These are phyloP conservation scores for Naganishia randhawae DNA, from an alignment of 768 basidiomycete species.

Conservation along the genomic window DNA sequence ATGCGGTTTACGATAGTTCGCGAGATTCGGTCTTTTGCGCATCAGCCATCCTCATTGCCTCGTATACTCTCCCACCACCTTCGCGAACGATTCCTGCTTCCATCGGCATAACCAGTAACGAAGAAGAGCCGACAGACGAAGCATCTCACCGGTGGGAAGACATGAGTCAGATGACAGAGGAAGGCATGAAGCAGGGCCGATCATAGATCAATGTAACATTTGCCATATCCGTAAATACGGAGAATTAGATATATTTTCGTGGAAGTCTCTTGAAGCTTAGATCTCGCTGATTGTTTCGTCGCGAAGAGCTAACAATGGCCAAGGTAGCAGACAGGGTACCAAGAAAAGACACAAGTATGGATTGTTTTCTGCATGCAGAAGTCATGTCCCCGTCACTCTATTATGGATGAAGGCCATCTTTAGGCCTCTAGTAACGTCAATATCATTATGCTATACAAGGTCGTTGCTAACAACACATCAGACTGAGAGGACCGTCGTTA, in stretches of 20 bases:
- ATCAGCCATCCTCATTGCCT: background rate
- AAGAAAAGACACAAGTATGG: no score
- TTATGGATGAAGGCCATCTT: conserved; percentile 1
- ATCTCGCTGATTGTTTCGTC: no score
- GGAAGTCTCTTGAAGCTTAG: no score
- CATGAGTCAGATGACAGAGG: background rate
- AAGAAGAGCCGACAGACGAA: background rate
- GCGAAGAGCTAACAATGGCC: no score
- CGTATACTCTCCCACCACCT: background rate
- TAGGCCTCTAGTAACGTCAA: conserved; percentile 1
- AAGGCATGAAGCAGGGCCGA: background rate
- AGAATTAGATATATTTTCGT: no score
- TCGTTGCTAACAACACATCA: background rate
- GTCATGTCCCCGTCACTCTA: background rate
- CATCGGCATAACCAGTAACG: background rate
- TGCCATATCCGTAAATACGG: background rate
- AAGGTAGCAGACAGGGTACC: no score
- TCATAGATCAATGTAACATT: conserved; percentile 5
- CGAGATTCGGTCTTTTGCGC: no score
- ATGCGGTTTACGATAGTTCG: no score
- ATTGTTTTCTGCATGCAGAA: no score
- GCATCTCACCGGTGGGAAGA: no score
- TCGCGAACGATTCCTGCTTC: background rate
- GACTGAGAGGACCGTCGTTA: background rate
- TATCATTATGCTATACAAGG: conserved; percentile 18